Evolutionary conservation across 257 asterid species (phyloP).

Genomic region (Orobanche coerulescens): DNA sequence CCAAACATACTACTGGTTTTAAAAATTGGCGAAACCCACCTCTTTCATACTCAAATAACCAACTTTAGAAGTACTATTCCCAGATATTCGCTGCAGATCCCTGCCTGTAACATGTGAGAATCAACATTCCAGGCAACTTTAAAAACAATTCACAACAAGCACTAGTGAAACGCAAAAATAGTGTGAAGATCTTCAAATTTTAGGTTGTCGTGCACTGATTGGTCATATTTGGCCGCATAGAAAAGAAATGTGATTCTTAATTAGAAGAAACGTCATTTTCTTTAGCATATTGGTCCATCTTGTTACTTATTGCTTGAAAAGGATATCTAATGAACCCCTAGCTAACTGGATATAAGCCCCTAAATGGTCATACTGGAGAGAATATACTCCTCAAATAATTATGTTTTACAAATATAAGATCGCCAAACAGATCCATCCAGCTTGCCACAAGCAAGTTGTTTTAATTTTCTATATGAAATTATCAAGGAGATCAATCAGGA

Average conservation of each 20-base stretch:
- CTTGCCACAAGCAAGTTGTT: not conserved
- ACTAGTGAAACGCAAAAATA: conserved; percentile 10
- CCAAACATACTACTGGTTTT: not conserved
- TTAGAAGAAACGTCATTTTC: conserved; percentile 3
- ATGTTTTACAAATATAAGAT: not conserved
- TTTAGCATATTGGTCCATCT: not conserved
- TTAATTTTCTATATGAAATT: not conserved
- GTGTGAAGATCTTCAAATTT: conserved; percentile 5
- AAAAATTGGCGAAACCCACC: conserved; percentile 41
- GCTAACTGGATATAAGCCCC: conserved; percentile 6
- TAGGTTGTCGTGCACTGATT: conserved; percentile 16
- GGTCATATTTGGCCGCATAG: not conserved
- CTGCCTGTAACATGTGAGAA: conserved; percentile 86
- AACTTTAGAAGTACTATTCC: conserved; percentile 63
- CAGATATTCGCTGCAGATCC: conserved; percentile 88
- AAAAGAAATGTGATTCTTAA: not conserved
- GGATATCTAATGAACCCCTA: not conserved
- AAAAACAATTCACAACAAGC: conserved; percentile 20
- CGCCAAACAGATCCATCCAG: not conserved
- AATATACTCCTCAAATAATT: not conserved
- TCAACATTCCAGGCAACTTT: conserved; percentile 51
- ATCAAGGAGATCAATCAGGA: not conserved
- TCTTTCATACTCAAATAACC: conserved; percentile 68
- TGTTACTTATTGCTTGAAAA: conserved; percentile 8
- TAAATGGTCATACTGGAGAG: not conserved